phyloP scores from a whole-genome alignment of 2,329 filamentous ascomycete species.

The Tolypocladium ovalisporum region DNA sequence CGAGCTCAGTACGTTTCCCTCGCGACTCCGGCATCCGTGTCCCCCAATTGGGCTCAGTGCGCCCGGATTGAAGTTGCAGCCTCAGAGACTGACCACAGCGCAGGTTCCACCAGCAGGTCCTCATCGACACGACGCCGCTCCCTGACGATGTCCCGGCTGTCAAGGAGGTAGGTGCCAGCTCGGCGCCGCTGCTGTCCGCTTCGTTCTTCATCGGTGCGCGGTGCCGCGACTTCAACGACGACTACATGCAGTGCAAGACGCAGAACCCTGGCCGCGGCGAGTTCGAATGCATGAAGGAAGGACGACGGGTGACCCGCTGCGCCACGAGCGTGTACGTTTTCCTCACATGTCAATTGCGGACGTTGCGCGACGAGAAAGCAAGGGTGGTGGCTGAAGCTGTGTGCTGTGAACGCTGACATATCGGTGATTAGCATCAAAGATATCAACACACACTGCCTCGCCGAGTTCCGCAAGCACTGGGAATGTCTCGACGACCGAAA shows the following conservation, averaged over 20 bases:
- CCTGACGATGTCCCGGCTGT: conserved; percentile 87
- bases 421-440: conserved; percentile 61
- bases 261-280: conserved; percentile 86
- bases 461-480: conserved; percentile 90
- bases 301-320: conserved; percentile 90
- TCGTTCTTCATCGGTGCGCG: conserved; percentile 95
- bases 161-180: conserved; percentile 85
- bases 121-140: conserved; percentile 93
- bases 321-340: conserved; percentile 82
- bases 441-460: conserved; percentile 88
- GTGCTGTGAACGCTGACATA: conserved; percentile 3
- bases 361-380: not conserved
- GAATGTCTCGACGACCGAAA: conserved; percentile 94
- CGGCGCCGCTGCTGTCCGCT: conserved; percentile 82
- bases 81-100: conserved; percentile 14
- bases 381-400: not conserved
- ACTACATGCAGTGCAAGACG: conserved; percentile 99
- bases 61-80: not conserved
- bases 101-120: conserved; percentile 89
- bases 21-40: not conserved
- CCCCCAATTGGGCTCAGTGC: not conserved
- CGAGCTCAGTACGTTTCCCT: conserved; percentile 26
- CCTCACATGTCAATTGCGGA: not conserved
- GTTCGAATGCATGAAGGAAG: conserved; percentile 91
- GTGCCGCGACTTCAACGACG: conserved; percentile 93